phyloP scores from a whole-genome alignment of 176 grass and related monocot species.

The Neostapfia colusana region DNA sequence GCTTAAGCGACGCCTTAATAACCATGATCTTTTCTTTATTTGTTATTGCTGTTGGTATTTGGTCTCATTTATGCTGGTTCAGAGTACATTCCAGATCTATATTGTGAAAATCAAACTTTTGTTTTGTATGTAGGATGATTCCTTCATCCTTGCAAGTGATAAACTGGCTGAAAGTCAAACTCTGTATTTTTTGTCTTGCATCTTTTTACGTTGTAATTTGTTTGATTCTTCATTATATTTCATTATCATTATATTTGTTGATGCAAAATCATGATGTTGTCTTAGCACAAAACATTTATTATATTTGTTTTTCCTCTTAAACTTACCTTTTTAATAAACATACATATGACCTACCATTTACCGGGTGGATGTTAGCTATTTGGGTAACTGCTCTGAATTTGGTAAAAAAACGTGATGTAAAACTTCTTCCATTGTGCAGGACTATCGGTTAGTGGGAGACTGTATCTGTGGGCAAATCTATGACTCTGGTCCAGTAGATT shows the following conservation, averaged over 20 bases:
- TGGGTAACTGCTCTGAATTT: background rate
- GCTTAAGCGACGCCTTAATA: no score
- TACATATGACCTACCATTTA: background rate
- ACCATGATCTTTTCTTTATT: no score
- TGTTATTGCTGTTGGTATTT: constrained; percentile 1
- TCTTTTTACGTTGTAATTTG: constrained; percentile 12
- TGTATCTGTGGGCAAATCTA: constrained; percentile 89
- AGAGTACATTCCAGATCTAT: background rate
- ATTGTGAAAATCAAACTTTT: background rate
- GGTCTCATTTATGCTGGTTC: background rate
- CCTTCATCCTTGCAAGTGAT: constrained; percentile 20
- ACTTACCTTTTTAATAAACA: background rate
- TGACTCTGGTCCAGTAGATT: constrained; percentile 83
- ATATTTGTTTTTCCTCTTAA: background rate
- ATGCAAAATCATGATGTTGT: background rate
- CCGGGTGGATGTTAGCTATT: background rate
- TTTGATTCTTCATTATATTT: background rate
- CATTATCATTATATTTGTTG: background rate
- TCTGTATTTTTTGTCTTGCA: background rate
- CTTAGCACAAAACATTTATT: constrained; percentile 17
- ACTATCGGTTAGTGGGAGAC: constrained; percentile 75
- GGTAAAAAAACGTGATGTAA: constrained; percentile 18
- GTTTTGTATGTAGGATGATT: constrained; percentile 7
- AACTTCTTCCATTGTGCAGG: constrained; percentile 44
- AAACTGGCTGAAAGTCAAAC: background rate